Conservation (phyloP, 306 rosid genomes). For the Pueraria montana region DNA sequence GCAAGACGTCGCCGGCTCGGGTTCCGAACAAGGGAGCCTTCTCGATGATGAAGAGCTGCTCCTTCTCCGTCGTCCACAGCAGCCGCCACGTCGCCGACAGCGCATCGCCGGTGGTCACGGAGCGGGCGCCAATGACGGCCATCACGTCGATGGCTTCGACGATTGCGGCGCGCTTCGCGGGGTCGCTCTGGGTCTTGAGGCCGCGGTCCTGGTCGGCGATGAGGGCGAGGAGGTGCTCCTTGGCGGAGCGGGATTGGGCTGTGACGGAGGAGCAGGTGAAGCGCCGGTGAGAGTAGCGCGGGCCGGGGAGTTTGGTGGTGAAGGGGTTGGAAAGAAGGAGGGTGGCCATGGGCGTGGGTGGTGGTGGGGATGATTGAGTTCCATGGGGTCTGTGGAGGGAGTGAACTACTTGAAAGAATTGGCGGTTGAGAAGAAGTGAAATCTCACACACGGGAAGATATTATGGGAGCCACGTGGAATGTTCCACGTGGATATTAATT, state of each 20-base stretch:
- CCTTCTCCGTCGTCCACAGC: constrained; percentile 98
- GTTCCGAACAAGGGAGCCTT: constrained; percentile 84
- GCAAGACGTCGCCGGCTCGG: constrained; percentile 85
- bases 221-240: constrained; percentile 68
- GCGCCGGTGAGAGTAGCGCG: constrained; percentile 33
- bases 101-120: constrained; percentile 68
- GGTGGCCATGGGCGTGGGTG: constrained; percentile 59
- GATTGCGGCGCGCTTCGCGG: constrained; percentile 58
- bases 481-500: neutral
- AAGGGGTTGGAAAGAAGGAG: constrained; percentile 47
- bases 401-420: constrained; percentile 9
- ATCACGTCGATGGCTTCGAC: constrained; percentile 70
- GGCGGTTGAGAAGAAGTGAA: constrained; percentile 27
- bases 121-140: constrained; percentile 55
- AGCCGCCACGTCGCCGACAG: constrained; percentile 90
- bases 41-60: constrained; percentile 88
- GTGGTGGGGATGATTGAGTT: neutral
- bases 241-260: constrained; percentile 68
- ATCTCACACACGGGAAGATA: neutral
- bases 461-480: neutral
- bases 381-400: constrained; percentile 39
- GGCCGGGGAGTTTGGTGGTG: constrained; percentile 28
- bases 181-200: constrained; percentile 70
- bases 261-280: constrained; percentile 68
- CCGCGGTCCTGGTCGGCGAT: constrained; percentile 89